These are phyloP conservation scores for Trichoderma guizhouense DNA, from an alignment of 2,329 filamentous ascomycete species.

Conservation along the genomic window DNA sequence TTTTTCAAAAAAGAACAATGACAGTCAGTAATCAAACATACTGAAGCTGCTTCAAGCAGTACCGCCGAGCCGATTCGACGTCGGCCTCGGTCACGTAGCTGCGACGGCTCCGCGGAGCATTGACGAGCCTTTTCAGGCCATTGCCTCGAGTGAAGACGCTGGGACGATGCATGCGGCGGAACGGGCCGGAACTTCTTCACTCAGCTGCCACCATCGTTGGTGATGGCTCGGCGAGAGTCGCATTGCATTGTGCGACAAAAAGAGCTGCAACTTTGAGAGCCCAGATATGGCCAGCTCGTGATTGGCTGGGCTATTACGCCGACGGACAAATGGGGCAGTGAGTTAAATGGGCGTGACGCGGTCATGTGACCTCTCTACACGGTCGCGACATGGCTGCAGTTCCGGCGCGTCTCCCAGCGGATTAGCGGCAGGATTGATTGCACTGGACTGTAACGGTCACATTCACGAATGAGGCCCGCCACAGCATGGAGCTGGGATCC, in stretches of 20 bases:
- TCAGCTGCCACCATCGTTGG: conserved; percentile 9
- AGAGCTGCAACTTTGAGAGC: background rate
- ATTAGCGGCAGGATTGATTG: background rate
- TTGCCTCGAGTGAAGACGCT: conserved; percentile 30
- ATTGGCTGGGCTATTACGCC: conserved; percentile 10
- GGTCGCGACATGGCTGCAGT: conserved; percentile 19
- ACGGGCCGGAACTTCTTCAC: background rate
- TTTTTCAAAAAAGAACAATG: background rate
- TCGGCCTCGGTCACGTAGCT: conserved; percentile 49
- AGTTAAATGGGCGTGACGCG: conserved; percentile 23
- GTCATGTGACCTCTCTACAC: conserved; percentile 42
- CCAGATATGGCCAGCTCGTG: conserved; percentile 1
- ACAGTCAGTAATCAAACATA: conserved; percentile 25
- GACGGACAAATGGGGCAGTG: conserved; percentile 10
- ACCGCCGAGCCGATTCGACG: conserved; percentile 50
- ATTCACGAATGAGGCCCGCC: conserved; percentile 1
- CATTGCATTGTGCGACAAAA: conserved; percentile 8
- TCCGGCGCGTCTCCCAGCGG: conserved; percentile 40
- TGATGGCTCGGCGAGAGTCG: conserved; percentile 7
- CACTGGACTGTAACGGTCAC: background rate
- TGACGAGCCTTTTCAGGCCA: conserved; percentile 38
- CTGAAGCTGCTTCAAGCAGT: conserved; percentile 54
- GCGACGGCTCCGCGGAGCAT: conserved; percentile 28
- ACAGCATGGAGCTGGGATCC: conserved; percentile 36
- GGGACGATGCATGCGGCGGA: conserved; percentile 39